Percentiles rank a stretch among this genome's conserved stretches.
phyloP scores from a whole-genome alignment of 2,329 filamentous ascomycete genomes.

The Chaetothyriales sp. region DNA sequence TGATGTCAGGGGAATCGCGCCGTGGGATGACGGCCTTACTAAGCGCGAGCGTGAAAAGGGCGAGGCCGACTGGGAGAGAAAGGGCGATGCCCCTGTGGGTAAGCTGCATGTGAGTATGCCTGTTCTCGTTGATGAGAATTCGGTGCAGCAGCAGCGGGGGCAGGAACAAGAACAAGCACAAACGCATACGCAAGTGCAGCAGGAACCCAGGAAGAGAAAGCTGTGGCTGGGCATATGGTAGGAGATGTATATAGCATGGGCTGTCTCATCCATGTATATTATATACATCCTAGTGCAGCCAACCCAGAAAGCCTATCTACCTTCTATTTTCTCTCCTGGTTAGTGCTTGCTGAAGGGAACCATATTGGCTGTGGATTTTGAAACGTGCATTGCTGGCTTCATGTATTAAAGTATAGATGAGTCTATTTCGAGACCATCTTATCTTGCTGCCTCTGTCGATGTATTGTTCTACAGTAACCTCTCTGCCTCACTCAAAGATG shows the following conservation, averaged over 20 bases:
- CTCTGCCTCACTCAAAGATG: no score
- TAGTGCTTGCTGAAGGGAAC: neutral
- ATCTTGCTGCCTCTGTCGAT: no score
- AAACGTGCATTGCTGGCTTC: no score
- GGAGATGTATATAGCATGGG: neutral
- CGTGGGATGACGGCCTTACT: slow-evolving; percentile 27
- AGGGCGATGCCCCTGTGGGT: slow-evolving; percentile 16
- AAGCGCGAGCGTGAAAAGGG: slow-evolving; percentile 23
- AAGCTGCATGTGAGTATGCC: slow-evolving; percentile 15
- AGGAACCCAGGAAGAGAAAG: slow-evolving; percentile 14
- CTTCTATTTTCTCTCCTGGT: neutral
- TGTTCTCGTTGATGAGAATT: slow-evolving; percentile 9
- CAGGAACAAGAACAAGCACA: slow-evolving; percentile 1
- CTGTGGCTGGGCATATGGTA: slow-evolving; percentile 18
- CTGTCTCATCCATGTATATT: neutral
- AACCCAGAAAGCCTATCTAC: neutral
- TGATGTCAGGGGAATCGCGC: slow-evolving; percentile 17
- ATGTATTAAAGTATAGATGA: no score
- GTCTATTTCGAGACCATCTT: no score
- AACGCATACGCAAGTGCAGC: slow-evolving; percentile 1
- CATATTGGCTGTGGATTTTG: no score
- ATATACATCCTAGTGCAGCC: neutral
- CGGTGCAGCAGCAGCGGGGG: slow-evolving; percentile 5
- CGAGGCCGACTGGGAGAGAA: slow-evolving; percentile 11
- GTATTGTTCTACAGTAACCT: no score